Evolutionary conservation across 2,329 filamentous ascomycete species (phyloP), one percentile per base, ranked within the genome.

Genomic region (Mycosphaerella sp.): DNA sequence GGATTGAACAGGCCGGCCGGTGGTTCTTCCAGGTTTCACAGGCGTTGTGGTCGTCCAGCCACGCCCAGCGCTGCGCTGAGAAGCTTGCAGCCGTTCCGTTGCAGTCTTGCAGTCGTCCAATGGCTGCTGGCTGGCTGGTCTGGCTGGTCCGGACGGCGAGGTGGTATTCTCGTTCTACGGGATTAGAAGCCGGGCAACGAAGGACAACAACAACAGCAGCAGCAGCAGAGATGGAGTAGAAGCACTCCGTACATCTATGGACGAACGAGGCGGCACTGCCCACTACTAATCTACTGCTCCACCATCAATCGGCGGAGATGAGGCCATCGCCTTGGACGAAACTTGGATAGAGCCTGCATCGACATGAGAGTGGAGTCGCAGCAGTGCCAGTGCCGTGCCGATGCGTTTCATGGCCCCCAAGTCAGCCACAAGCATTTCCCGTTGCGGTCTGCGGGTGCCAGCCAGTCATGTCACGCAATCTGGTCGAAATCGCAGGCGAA

Each of bases 251-350:
- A n/a, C n/a, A n/a, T n/a, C n/a, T n/a, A n/a, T 41, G 14, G 41
- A 35, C 17, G 36, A 27, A n/a, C 18, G 18, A 34, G 32, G 45
- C 16, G 45, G 36, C 25, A 17, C 17, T 28, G 17, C 25, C 37
- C 27, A 41, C 28, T 39, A 41, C 34, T 49, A 49, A 25, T 42
- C n/a, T n/a, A n/a, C n/a, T n/a, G n/a, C n/a, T n/a, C n/a, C n/a
- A n/a, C n/a, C 50, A 47, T 45, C 37, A 47, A 41, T 51, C 35
- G 43, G 50, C 49, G 46, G 53, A 56, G 54, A 56, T 56, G 50
- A 51, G 50, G 40, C 25, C 41, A 44, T 53, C 13, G 48, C 25
- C 25, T 28, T 27, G 34, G 21, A 25, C 35, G 48, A 52, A 54
- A 56, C 54, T 56, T 51, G 54, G 47, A 51, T 49, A 37, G 35